Conservation (phyloP, 1,139 yeast species). For the Suhomyces bokatorum region DNA sequence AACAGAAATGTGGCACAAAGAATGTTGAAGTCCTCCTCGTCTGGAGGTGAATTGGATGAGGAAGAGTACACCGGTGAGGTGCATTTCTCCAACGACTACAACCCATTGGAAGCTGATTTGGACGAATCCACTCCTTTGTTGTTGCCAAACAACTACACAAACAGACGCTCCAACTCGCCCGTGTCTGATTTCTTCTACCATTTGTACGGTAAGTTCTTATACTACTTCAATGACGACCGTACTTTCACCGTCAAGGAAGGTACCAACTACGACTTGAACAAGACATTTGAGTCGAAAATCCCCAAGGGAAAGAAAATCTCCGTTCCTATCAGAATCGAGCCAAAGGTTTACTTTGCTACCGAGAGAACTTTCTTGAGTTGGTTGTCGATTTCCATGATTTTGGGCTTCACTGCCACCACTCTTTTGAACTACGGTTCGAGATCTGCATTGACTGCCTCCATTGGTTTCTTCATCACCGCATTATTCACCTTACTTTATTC, state of each 20-base stretch:
- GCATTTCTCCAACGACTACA: constrained; percentile 48
- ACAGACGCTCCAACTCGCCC: constrained; percentile 31
- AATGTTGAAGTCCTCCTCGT: constrained; percentile 35
- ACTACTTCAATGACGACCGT: constrained; percentile 63
- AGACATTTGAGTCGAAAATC: constrained; percentile 50
- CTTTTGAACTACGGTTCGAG: constrained; percentile 68
- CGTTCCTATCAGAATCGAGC: constrained; percentile 80
- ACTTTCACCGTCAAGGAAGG: constrained; percentile 78
- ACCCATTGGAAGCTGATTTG: constrained; percentile 51
- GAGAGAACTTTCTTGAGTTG: constrained; percentile 80
- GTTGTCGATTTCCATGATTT: constrained; percentile 71
- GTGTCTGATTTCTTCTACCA: constrained; percentile 33
- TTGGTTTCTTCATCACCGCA: constrained; percentile 87
- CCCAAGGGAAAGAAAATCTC: constrained; percentile 80
- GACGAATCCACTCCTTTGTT: constrained; percentile 45
- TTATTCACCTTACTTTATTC: constrained; percentile 72
- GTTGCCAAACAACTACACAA: constrained; percentile 37
- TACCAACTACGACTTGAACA: constrained; percentile 66
- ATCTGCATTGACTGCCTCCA: constrained; percentile 75
- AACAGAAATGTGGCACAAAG: constrained; percentile 32
- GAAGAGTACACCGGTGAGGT: constrained; percentile 48
- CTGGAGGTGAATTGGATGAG: constrained; percentile 53
- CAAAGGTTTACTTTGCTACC: constrained; percentile 82
- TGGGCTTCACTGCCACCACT: constrained; percentile 73
- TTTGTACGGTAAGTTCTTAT: constrained; percentile 40